These are phyloP conservation scores for Fusarium poae DNA, from an alignment of 2,329 filamentous ascomycete species.

Conservation along the genomic window DNA sequence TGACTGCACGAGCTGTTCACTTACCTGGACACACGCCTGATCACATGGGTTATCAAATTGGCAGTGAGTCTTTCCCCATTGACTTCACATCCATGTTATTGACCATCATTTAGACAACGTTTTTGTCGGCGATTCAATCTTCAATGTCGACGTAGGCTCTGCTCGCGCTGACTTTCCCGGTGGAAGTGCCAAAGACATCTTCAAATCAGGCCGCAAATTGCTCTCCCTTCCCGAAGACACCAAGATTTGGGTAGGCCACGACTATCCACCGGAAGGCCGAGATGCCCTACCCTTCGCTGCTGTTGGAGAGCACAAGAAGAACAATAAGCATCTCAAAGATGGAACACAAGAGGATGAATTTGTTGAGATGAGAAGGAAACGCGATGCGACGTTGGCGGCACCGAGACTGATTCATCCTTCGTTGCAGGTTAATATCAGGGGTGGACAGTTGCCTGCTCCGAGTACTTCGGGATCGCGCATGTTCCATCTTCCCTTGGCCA, in stretches of 20 bases:
- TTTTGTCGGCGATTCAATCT: conserved; percentile 67
- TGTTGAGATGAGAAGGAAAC: conserved; percentile 57
- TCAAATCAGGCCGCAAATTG: conserved; percentile 58
- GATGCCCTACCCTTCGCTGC: conserved; percentile 57
- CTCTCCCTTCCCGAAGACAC: conserved; percentile 58
- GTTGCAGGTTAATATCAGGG: conserved; percentile 67
- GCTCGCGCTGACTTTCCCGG: conserved; percentile 69
- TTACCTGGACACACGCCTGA: conserved; percentile 73
- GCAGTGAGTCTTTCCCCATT: conserved; percentile 48
- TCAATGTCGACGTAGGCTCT: conserved; percentile 65
- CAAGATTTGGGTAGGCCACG: conserved; percentile 67
- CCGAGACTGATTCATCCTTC: conserved; percentile 64
- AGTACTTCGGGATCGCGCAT: conserved; percentile 51
- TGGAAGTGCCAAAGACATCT: conserved; percentile 61
- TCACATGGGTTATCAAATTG: conserved; percentile 70
- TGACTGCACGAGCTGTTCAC: conserved; percentile 63
- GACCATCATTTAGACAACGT: conserved; percentile 53
- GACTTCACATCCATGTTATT: rapidly evolving
- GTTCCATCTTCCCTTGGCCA: conserved; percentile 53
- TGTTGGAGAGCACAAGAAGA: conserved; percentile 59
- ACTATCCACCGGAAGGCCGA: conserved; percentile 60
- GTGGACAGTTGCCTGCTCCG: conserved; percentile 57
- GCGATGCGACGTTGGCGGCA: conserved; percentile 59
- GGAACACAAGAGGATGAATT: conserved; percentile 60
- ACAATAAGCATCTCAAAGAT: conserved; percentile 64